Evolutionary conservation across 129 eudicot species (phyloP).

Genomic region (Gnaphalium uliginosum): DNA sequence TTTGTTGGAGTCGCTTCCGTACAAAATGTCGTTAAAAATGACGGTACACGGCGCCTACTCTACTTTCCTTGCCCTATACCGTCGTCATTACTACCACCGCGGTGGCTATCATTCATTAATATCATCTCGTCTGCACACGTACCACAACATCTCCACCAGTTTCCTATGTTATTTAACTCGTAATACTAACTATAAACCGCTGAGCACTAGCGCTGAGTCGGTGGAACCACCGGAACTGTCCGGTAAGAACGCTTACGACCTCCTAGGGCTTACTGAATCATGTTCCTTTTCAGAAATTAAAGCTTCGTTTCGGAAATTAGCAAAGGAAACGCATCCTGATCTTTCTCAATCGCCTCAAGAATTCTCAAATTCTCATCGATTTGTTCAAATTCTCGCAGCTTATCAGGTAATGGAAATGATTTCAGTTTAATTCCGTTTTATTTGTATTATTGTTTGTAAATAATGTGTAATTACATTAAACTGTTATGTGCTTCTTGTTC

Average conservation of each 20-base stretch:
- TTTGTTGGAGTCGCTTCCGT: slow-evolving; percentile 20
- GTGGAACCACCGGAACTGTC: slow-evolving; percentile 49
- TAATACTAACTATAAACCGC: slow-evolving; percentile 32
- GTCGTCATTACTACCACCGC: slow-evolving; percentile 32
- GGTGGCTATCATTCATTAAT: slow-evolving; percentile 27
- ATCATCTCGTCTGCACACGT: slow-evolving; percentile 27
- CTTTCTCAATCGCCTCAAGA: slow-evolving; percentile 44
- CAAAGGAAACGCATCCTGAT: slow-evolving; percentile 92
- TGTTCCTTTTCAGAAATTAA: slow-evolving; percentile 70
- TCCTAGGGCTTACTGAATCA: slow-evolving; percentile 65
- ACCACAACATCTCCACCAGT: slow-evolving; percentile 20
- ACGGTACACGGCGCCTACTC: slow-evolving; percentile 36
- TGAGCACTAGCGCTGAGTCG: slow-evolving; percentile 52
- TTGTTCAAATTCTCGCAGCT: slow-evolving; percentile 85
- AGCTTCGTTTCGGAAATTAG: slow-evolving; percentile 70
- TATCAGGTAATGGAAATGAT: slow-evolving; percentile 57
- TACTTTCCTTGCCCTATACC: slow-evolving; percentile 29
- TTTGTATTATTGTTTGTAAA: background rate
- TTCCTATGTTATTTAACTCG: slow-evolving; percentile 7
- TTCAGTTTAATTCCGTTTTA: background rate
- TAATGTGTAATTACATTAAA: background rate
- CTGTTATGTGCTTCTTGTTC: background rate
- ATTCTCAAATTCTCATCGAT: slow-evolving; percentile 50
- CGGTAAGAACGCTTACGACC: slow-evolving; percentile 67
- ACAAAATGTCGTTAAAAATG: slow-evolving; percentile 34